Evolutionary conservation across 345 rosid genomes (phyloP), one percentile per base, ranked within the genome.

Genomic region (Populus simonii): DNA sequence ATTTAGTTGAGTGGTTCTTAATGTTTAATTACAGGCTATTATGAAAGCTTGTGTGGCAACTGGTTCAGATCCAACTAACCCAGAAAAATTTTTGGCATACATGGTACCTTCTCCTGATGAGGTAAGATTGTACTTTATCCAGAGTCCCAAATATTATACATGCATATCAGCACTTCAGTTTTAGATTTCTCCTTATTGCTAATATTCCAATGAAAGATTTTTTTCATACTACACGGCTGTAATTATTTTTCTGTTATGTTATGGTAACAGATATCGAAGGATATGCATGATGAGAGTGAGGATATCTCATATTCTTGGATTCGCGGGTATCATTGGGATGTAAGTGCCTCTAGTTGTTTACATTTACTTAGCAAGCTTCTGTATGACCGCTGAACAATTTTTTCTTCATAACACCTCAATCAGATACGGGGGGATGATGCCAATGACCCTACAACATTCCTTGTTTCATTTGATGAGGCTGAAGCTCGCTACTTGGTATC

Each of bases 271-370:
- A 76, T 93, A 53, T 88, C 89, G 0, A 96, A 91, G 89, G 97
- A 94, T 80, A 88, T 91, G 63, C 84, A 81, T 76, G 95, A 96
- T 78, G 97, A 85, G 81, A 83, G 80, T 41, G 97, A 93, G 83
- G 99, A 96, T 66, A 86, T 87, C 79, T 86, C 88, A 13, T 96
- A 92, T 83, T 84, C 93, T 67, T 96, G 99, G 99, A 79, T 94
- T 80, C 91, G 99, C 3, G 98, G 92, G 81, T 96, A 96, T 86
- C 74, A 89, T 45, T 96, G 99, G 99, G 91, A 92, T 88, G 99
- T 96, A 91, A 57, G 99, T 91, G 67, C 68, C 41, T 6, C 74
- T 12, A 16, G 13, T 25, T 38, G 6, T 20, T 57, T 72, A 29
- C 4, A 4, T 18, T 41, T 16, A 35, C 25, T 6, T 74, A 68